phyloP scores from a whole-genome alignment of 495 filamentous ascomycete species.

The Xylaria curta region DNA sequence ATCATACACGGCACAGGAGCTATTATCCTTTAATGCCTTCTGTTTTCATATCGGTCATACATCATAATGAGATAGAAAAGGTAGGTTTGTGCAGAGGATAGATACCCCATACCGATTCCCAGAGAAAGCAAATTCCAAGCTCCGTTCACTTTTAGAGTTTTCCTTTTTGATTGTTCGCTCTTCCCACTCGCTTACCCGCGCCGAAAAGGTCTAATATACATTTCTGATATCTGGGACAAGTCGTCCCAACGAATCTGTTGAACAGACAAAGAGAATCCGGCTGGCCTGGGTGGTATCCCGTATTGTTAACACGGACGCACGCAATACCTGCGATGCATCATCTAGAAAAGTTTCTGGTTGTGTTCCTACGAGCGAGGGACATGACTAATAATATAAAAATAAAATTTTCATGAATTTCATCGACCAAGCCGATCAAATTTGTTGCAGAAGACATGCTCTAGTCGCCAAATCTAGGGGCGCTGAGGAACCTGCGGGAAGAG shows the following conservation, averaged over 20 bases:
- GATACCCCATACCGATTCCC: constrained; percentile 1
- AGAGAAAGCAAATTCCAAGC: constrained; percentile 1
- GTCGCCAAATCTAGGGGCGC: background rate
- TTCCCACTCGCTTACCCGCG: background rate
- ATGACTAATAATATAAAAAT: background rate
- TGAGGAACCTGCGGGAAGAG: constrained; percentile 35
- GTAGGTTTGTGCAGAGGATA: background rate
- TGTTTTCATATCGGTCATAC: constrained; percentile 21
- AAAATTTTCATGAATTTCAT: background rate
- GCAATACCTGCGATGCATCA: background rate
- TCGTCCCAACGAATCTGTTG: background rate
- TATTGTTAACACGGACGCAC: constrained; percentile 7
- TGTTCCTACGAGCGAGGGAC: background rate
- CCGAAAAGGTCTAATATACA: background rate
- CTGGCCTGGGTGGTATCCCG: background rate
- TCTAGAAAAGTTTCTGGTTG: background rate
- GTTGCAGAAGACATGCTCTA: background rate
- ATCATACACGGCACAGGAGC: constrained; percentile 10
- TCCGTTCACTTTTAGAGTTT: constrained; percentile 6
- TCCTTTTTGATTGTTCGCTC: background rate
- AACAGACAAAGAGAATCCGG: constrained; percentile 6
- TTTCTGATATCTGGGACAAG: constrained; percentile 3
- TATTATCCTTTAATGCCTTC: background rate
- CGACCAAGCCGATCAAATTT: background rate
- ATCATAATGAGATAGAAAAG: constrained; percentile 20